phyloP scores from a whole-genome alignment of 176 grass and related monocot species.

The Luzula sylvatica region DNA sequence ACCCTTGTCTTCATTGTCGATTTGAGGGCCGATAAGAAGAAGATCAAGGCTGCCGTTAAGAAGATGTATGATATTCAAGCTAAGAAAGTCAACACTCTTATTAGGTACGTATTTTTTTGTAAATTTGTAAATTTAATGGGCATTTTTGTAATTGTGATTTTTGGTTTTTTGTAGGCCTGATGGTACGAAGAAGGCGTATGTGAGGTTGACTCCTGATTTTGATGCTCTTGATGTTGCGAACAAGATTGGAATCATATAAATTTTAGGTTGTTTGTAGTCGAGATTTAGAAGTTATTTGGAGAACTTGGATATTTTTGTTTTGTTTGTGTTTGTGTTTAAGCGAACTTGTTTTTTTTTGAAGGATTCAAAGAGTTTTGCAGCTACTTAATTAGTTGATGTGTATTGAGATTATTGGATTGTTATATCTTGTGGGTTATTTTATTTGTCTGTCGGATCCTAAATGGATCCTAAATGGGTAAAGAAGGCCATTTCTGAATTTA shows the following conservation, averaged over 20 bases:
- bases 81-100: slow-evolving; percentile 72
- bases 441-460: neutral
- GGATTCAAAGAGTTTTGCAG: neutral
- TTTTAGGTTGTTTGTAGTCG: slow-evolving; percentile 9
- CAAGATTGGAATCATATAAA: slow-evolving; percentile 72
- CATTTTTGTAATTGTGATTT: too few species aligned
- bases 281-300: slow-evolving; percentile 22
- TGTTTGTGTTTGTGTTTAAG: slow-evolving; percentile 1
- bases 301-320: neutral
- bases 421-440: neutral
- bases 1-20: slow-evolving; percentile 70
- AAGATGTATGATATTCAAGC: slow-evolving; percentile 80
- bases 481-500: too few species aligned
- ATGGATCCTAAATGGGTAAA: too few species aligned
- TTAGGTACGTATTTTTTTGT: slow-evolving; percentile 34
- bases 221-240: slow-evolving; percentile 70
- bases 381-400: neutral
- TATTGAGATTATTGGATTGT: neutral
- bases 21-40: slow-evolving; percentile 70
- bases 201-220: slow-evolving; percentile 57
- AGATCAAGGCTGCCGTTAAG: slow-evolving; percentile 75
- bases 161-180: slow-evolving; percentile 38
- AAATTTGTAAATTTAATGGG: too few species aligned
- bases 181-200: slow-evolving; percentile 72
- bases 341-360: slow-evolving; percentile 12